These are phyloP conservation scores for Spinacia oleracea DNA, from an alignment of 179 eudicot genomes.

Conservation along the genomic window DNA sequence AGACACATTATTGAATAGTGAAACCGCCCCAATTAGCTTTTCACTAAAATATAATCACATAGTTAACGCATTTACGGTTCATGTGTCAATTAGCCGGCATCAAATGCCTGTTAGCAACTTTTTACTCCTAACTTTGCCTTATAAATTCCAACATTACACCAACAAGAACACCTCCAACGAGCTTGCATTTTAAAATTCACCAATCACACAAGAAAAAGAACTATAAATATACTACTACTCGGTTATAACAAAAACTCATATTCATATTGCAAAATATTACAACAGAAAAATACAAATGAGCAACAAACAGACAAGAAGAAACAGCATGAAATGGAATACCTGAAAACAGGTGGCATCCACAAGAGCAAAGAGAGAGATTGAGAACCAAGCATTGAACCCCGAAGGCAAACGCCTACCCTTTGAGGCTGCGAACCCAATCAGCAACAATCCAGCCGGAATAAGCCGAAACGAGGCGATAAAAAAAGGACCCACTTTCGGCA, in stretches of 20 bases:
- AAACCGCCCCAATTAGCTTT: too few species aligned
- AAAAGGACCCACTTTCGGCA: constrained; percentile 84
- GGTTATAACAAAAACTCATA: background rate
- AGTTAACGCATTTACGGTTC: too few species aligned
- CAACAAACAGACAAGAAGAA: background rate
- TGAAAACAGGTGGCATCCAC: constrained; percentile 95
- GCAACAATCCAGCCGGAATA: constrained; percentile 78
- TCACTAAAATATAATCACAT: too few species aligned
- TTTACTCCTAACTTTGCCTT: background rate
- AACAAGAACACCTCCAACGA: background rate
- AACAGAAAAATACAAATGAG: background rate
- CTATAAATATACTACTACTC: background rate
- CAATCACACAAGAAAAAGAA: background rate
- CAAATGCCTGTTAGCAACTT: too few species aligned
- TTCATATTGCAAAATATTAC: background rate
- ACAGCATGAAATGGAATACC: constrained; percentile 38
- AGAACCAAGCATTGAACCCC: constrained; percentile 76
- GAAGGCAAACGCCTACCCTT: constrained; percentile 71
- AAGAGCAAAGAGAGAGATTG: constrained; percentile 70
- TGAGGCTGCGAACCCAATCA: constrained; percentile 65
- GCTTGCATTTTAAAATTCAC: background rate
- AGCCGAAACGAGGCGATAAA: constrained; percentile 72
- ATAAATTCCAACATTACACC: background rate
- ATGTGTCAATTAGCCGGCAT: too few species aligned
- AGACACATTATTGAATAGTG: background rate